Conservation (phyloP, 352 stramenopile genomes). For the Pythium insidiosum region DNA sequence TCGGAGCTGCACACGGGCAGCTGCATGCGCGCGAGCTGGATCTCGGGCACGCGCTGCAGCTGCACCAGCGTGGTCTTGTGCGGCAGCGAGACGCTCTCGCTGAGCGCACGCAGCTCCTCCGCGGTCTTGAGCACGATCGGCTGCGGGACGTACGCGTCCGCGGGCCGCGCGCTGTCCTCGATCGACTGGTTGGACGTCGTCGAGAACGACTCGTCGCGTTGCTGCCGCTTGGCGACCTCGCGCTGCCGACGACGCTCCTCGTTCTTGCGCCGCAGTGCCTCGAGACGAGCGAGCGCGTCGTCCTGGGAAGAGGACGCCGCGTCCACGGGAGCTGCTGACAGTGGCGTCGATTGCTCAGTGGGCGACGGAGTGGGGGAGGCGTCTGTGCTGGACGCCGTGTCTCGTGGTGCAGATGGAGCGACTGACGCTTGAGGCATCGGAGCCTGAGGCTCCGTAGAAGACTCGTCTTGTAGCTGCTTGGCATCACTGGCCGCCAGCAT, state of each 20-base stretch:
- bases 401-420: too few relatives aligned
- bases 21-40: constrained; percentile 90
- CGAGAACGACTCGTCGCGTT: background rate
- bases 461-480: background rate
- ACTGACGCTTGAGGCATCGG: too few relatives aligned
- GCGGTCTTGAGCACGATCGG: constrained; percentile 63
- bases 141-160: constrained; percentile 53
- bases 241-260: constrained; percentile 53
- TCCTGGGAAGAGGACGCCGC: constrained; percentile 37
- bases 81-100: constrained; percentile 28
- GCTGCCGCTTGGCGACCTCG: constrained; percentile 9
- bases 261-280: constrained; percentile 72
- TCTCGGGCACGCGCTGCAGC: constrained; percentile 71
- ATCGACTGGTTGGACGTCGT: constrained; percentile 3
- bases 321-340: background rate
- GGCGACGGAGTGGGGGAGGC: too few relatives aligned
- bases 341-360: background rate
- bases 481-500: constrained; percentile 6
- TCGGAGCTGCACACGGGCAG: constrained; percentile 97
- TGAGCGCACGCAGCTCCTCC: constrained; percentile 46
- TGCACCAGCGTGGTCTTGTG: constrained; percentile 70
- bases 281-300: constrained; percentile 56
- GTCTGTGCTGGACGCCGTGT: too few relatives aligned
- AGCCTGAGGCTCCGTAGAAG: too few relatives aligned
- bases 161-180: constrained; percentile 13